Conservation (phyloP, 2,329 filamentous ascomycete genomes). For the Bipolaris oryzae region DNA sequence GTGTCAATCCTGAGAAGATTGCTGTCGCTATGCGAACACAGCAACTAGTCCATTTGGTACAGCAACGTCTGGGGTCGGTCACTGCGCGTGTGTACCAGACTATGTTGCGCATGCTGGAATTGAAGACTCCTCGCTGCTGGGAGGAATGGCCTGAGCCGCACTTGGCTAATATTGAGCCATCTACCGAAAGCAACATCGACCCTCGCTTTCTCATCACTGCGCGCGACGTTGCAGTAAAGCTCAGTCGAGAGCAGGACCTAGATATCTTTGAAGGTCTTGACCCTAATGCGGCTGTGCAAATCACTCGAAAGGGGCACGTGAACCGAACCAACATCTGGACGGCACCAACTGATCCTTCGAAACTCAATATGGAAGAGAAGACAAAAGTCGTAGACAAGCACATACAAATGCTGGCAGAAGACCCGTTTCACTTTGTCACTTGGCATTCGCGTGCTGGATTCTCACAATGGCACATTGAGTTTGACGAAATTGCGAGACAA, state of each 20-base stretch:
- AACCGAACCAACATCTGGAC: slow-evolving; percentile 28
- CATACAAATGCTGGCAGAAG: slow-evolving; percentile 72
- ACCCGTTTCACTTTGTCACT: slow-evolving; percentile 68
- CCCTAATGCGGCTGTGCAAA: slow-evolving; percentile 33
- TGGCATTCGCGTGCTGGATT: slow-evolving; percentile 68
- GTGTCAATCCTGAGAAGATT: slow-evolving; percentile 85
- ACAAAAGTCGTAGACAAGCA: slow-evolving; percentile 66
- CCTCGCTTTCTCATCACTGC: slow-evolving; percentile 48
- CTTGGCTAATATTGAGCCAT: slow-evolving; percentile 27
- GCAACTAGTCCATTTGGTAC: slow-evolving; percentile 73
- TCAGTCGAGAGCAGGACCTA: slow-evolving; percentile 46
- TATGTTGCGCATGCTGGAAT: slow-evolving; percentile 73
- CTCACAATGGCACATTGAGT: slow-evolving; percentile 84
- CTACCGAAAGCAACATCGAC: slow-evolving; percentile 40
- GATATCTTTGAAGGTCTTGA: slow-evolving; percentile 50
- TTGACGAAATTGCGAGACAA: slow-evolving; percentile 70
- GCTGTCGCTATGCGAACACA: slow-evolving; percentile 81
- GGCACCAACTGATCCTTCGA: slow-evolving; percentile 34
- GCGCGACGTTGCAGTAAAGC: slow-evolving; percentile 50
- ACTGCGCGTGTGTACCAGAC: slow-evolving; percentile 80
- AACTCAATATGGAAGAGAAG: slow-evolving; percentile 31
- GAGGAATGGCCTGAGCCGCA: slow-evolving; percentile 53
- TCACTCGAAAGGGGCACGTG: slow-evolving; percentile 33
- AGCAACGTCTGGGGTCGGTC: slow-evolving; percentile 71
- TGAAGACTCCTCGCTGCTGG: slow-evolving; percentile 70